These are phyloP conservation scores for Flammula alnicola DNA, from an alignment of 1,284 basidiomycete species.

Conservation along the genomic window DNA sequence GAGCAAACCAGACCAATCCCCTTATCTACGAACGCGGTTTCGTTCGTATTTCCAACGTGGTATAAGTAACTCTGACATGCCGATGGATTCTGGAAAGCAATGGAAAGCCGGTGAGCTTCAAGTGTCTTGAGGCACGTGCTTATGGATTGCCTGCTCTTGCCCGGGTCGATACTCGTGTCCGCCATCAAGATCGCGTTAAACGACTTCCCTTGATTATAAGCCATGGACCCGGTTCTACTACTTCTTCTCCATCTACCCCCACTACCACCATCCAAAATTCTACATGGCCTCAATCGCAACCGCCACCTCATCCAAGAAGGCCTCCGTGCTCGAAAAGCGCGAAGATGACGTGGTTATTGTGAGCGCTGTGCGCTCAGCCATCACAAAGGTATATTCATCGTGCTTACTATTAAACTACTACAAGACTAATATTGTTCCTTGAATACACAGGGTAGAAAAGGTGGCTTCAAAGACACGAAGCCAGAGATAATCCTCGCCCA, in stretches of 20 bases:
- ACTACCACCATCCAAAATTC: too few relatives aligned
- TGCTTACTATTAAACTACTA: too few relatives aligned
- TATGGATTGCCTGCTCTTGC: not conserved
- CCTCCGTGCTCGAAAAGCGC: slow-evolving; percentile 45
- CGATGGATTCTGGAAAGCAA: too few relatives aligned
- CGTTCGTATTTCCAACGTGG: too few relatives aligned
- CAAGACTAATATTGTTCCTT: slow-evolving; percentile 2
- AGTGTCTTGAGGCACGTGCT: too few relatives aligned
- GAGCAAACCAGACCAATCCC: too few relatives aligned
- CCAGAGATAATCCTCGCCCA: slow-evolving; percentile 90
- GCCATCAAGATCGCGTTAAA: slow-evolving; percentile 4
- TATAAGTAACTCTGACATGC: too few relatives aligned
- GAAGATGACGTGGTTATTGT: slow-evolving; percentile 91
- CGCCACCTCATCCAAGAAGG: slow-evolving; percentile 33
- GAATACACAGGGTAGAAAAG: slow-evolving; percentile 73
- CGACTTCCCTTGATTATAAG: not conserved
- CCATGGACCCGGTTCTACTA: not conserved
- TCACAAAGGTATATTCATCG: slow-evolving; percentile 73
- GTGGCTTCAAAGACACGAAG: slow-evolving; percentile 92
- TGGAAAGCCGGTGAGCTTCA: too few relatives aligned
- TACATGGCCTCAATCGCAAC: not conserved
- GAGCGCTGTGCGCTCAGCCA: slow-evolving; percentile 84
- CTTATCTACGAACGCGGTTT: too few relatives aligned
- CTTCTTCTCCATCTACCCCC: not conserved
- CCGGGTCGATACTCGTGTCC: too few relatives aligned